A percentile compares a stretch with the other conserved stretches of the same genome.
phyloP scores from a whole-genome alignment of 805 yeast genomes.

The Kluyveromyces nonfermentans region DNA sequence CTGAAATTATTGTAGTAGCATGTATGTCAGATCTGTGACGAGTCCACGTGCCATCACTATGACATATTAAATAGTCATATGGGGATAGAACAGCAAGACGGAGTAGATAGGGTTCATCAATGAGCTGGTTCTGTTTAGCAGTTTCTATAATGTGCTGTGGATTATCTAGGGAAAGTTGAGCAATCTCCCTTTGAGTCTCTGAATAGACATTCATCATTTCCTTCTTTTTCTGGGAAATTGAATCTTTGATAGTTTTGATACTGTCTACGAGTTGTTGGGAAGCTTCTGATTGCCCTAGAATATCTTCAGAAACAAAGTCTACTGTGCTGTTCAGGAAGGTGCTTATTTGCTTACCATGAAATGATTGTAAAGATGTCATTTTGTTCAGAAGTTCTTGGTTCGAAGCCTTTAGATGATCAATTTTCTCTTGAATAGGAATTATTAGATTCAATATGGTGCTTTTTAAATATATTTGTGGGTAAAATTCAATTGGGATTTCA shows the following conservation, averaged over 20 bases:
- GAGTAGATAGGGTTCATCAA: conserved; percentile 21
- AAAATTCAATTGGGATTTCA: conserved; percentile 25
- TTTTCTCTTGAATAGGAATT: conserved; percentile 14
- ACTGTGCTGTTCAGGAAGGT: conserved; percentile 23
- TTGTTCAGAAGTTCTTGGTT: conserved; percentile 6
- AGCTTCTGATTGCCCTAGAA: conserved; percentile 1
- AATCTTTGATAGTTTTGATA: conserved; percentile 10
- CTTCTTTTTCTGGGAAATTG: conserved; percentile 10
- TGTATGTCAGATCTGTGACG: conserved; percentile 12
- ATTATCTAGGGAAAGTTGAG: conserved; percentile 22
- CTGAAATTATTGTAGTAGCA: conserved; percentile 7
- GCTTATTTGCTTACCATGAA: conserved; percentile 24
- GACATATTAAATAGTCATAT: conserved; percentile 17
- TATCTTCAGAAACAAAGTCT: conserved; percentile 16
- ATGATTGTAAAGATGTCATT: conserved; percentile 18
- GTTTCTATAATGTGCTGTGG: conserved; percentile 19
- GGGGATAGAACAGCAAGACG: conserved; percentile 24
- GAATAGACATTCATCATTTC: conserved; percentile 20
- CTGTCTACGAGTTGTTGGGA: conserved; percentile 6
- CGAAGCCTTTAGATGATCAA: conserved; percentile 12
- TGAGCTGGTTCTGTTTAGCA: conserved; percentile 19
- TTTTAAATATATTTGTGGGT: conserved; percentile 28
- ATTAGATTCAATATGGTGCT: conserved; percentile 21
- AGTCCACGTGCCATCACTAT: conserved; percentile 17
- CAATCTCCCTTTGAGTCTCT: conserved; percentile 17